Conservation (phyloP, 1,139 yeast species). For the Pichia sp. region DNA sequence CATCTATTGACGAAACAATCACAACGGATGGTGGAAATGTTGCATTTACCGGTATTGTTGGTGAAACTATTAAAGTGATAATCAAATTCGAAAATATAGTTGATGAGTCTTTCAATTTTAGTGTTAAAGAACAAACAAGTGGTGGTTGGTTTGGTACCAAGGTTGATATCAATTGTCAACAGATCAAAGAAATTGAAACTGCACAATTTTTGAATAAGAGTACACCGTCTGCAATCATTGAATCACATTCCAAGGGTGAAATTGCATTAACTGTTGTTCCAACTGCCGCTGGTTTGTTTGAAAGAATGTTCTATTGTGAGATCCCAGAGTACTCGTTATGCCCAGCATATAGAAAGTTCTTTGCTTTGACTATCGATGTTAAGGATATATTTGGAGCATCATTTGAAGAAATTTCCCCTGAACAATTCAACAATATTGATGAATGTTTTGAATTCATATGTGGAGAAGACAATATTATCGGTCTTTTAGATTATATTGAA, state of each 20-base stretch:
- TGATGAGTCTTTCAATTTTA: conserved; percentile 15
- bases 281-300: conserved; percentile 9
- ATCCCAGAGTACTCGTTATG: conserved; percentile 14
- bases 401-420: conserved; percentile 19
- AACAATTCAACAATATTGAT: conserved; percentile 25
- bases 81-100: conserved; percentile 10
- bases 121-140: conserved; percentile 13
- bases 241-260: conserved; percentile 8
- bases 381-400: conserved; percentile 20
- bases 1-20: conserved; percentile 6
- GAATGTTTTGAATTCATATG: conserved; percentile 23
- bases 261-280: conserved; percentile 7
- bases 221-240: conserved; percentile 8
- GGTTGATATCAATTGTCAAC: conserved; percentile 11
- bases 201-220: not conserved
- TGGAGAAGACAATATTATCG: not conserved
- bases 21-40: conserved; percentile 5
- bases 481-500: conserved; percentile 2
- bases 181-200: not conserved
- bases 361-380: conserved; percentile 18
- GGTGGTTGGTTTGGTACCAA: conserved; percentile 20
- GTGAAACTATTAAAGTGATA: conserved; percentile 11
- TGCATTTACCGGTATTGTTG: conserved; percentile 14
- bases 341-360: conserved; percentile 15
- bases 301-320: conserved; percentile 13